Evolutionary conservation across 1,139 yeast species (phyloP).

Genomic region (Nematodospora anomalae): DNA sequence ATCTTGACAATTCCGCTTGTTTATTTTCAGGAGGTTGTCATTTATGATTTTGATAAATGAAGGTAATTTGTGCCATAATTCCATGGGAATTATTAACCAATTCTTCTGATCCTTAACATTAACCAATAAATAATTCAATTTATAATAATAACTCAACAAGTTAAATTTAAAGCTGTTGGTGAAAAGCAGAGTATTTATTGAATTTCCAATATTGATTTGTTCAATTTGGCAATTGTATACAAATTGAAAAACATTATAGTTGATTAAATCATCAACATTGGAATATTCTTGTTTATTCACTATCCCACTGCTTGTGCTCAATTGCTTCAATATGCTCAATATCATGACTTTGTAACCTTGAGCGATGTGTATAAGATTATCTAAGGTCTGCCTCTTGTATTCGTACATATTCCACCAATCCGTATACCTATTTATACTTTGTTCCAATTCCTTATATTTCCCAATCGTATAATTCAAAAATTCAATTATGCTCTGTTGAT

Average conservation of each 20-base stretch:
- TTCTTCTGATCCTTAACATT: conserved; percentile 7
- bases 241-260: conserved; percentile 18
- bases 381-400: conserved; percentile 10
- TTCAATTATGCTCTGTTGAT: conserved; percentile 13
- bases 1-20: conserved; percentile 11
- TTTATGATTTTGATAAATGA: conserved; percentile 13
- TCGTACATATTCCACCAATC: conserved; percentile 10
- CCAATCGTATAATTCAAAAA: conserved; percentile 14
- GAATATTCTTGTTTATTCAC: conserved; percentile 2
- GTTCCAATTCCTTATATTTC: conserved; percentile 13
- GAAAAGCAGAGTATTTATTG: conserved; percentile 15
- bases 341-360: conserved; percentile 12
- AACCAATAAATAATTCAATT: conserved; percentile 10
- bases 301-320: conserved; percentile 9
- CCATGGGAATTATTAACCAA: conserved; percentile 14
- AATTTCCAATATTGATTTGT: conserved; percentile 19
- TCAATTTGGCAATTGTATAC: conserved; percentile 19
- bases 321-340: conserved; percentile 11
- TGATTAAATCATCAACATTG: conserved; percentile 11
- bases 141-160: conserved; percentile 14
- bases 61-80: conserved; percentile 16
- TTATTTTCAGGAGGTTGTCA: conserved; percentile 11
- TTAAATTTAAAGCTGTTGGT: conserved; percentile 12
- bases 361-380: conserved; percentile 10
- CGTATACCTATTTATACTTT: conserved; percentile 5